These are phyloP conservation scores for Mycena filopes DNA, from an alignment of 768 basidiomycete species.

Conservation along the genomic window DNA sequence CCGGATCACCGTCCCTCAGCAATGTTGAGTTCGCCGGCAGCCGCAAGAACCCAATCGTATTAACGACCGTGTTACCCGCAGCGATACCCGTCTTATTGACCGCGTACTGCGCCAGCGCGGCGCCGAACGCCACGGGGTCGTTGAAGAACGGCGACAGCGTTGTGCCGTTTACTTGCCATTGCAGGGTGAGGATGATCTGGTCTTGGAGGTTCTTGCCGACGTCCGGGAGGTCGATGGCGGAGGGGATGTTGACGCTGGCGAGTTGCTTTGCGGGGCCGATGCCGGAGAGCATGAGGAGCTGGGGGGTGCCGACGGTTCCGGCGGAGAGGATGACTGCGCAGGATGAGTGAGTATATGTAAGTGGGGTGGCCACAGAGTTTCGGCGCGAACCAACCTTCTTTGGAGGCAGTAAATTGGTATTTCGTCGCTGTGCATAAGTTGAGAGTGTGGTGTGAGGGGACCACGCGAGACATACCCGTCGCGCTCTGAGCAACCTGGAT, in stretches of 20 bases:
- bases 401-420: constrained; percentile 12
- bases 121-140: constrained; percentile 3
- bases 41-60: constrained; percentile 23
- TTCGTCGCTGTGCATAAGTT: neutral
- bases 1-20: constrained; percentile 14
- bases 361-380: neutral
- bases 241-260: constrained; percentile 39
- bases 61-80: constrained; percentile 13
- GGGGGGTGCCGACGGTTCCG: constrained; percentile 42
- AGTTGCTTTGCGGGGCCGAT: constrained; percentile 47
- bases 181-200: constrained; percentile 26
- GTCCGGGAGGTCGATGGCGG: constrained; percentile 48
- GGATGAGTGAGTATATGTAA: neutral
- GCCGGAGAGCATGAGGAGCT: constrained; percentile 48
- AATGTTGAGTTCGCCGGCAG: constrained; percentile 1
- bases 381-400: constrained; percentile 26
- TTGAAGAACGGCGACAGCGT: constrained; percentile 18
- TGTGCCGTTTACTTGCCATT: constrained; percentile 13
- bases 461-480: neutral
- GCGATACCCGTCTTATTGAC: constrained; percentile 20
- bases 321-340: constrained; percentile 45
- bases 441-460: neutral
- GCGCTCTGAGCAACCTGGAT: constrained; percentile 13
- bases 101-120: constrained; percentile 12
- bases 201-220: constrained; percentile 58